These are phyloP conservation scores for Skeletonema marinoi DNA, from an alignment of 108 stramenopile genomes.

Conservation along the genomic window DNA sequence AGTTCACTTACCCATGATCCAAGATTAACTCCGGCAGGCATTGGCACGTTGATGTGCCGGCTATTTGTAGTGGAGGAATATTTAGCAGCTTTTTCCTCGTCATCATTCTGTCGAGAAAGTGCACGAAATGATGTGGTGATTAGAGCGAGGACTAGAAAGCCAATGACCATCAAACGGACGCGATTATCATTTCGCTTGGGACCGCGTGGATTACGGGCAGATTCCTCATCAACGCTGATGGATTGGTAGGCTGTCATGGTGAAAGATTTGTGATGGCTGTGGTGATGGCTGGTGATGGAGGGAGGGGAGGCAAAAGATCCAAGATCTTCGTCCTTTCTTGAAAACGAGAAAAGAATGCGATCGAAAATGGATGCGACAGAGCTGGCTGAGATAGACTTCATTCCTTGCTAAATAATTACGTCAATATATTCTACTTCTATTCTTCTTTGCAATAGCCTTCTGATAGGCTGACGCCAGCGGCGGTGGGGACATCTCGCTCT, in stretches of 20 bases:
- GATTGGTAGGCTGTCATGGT: constrained; percentile 38
- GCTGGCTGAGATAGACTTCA: too few relatives aligned
- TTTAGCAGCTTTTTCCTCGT: background rate
- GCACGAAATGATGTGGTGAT: background rate
- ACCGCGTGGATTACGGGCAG: background rate
- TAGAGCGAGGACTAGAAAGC: background rate
- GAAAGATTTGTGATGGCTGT: background rate
- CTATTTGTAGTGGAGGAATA: background rate
- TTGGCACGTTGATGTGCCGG: constrained; percentile 23
- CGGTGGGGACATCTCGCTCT: constrained; percentile 2
- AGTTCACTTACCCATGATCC: constrained; percentile 50
- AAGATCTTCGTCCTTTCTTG: too few relatives aligned
- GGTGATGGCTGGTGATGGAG: too few relatives aligned
- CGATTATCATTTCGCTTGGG: background rate
- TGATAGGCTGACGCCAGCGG: constrained; percentile 7
- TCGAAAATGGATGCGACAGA: too few relatives aligned
- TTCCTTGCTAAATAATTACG: too few relatives aligned
- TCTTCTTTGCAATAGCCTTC: constrained; percentile 30
- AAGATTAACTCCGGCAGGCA: constrained; percentile 73
- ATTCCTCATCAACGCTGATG: constrained; percentile 16
- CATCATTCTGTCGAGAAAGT: background rate
- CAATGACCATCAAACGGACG: background rate
- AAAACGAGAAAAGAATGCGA: too few relatives aligned
- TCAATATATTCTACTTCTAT: constrained; percentile 6
- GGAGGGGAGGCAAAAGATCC: background rate